These are phyloP conservation scores for Trametes polyzona DNA, from an alignment of 1,284 basidiomycete species.

Conservation along the genomic window DNA sequence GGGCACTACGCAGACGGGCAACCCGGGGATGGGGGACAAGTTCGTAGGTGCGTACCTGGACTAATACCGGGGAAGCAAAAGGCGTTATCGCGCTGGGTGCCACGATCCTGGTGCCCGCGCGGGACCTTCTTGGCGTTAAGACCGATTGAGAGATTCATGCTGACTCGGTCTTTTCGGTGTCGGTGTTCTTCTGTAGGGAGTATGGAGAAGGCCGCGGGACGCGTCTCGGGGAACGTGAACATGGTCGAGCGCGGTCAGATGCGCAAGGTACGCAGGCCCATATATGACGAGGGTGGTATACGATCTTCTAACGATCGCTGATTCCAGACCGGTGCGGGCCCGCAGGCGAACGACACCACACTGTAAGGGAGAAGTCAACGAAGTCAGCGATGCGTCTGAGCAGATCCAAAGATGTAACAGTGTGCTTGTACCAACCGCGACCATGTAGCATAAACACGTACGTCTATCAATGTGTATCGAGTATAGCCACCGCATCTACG, in stretches of 20 bases:
- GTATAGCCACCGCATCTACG: neutral
- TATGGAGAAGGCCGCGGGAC: constrained; percentile 32
- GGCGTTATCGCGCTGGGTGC: too few relatives aligned
- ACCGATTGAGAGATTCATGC: neutral
- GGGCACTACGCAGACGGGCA: neutral
- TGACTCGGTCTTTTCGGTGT: neutral
- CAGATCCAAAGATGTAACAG: neutral
- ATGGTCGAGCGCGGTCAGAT: constrained; percentile 19
- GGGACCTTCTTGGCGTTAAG: neutral
- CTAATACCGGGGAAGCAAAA: too few relatives aligned
- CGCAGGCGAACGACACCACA: constrained; percentile 3
- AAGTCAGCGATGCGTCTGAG: neutral
- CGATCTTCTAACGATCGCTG: neutral
- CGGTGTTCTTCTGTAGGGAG: constrained; percentile 24
- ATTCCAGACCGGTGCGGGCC: neutral
- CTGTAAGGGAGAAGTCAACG: neutral
- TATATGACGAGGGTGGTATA: neutral
- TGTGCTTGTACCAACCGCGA: neutral
- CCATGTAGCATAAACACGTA: neutral
- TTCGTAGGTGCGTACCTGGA: constrained; percentile 8
- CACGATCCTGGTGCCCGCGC: too few relatives aligned
- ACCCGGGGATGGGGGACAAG: constrained; percentile 4
- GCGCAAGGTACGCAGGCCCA: constrained; percentile 13
- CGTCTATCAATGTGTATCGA: neutral
- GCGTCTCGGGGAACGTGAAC: constrained; percentile 10